A percentile compares a stretch with the other conserved stretches of the same genome.
These are phyloP conservation scores for Wickerhamomyces canadensis DNA, from an alignment of 805 yeast species.

Conservation along the genomic window DNA sequence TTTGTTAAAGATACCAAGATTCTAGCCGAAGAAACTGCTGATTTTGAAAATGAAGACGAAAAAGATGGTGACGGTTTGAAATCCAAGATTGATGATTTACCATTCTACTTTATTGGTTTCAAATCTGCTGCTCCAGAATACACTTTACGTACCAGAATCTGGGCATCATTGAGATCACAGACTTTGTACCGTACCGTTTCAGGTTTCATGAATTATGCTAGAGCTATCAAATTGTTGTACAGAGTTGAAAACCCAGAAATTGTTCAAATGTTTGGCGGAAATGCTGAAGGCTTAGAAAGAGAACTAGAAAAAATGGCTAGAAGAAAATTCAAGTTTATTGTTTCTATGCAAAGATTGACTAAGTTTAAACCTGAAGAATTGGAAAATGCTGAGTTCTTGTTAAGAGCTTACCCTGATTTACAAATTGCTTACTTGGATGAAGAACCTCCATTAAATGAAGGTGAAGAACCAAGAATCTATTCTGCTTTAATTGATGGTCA, in stretches of 20 bases:
- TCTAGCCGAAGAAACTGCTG: slow-evolving; percentile 90
- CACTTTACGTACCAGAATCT: slow-evolving; percentile 91
- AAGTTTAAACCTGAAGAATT: slow-evolving; percentile 68
- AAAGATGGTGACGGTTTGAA: slow-evolving; percentile 68
- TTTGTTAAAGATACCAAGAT: slow-evolving; percentile 95
- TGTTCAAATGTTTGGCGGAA: slow-evolving; percentile 98
- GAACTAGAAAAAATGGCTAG: slow-evolving; percentile 89
- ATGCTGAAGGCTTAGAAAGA: slow-evolving; percentile 92
- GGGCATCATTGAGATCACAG: slow-evolving; percentile 98
- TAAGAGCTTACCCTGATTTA: slow-evolving; percentile 79
- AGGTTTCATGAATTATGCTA: slow-evolving; percentile 97
- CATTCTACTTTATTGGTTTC: slow-evolving; percentile 95
- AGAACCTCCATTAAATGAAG: slow-evolving; percentile 71
- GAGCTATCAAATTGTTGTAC: slow-evolving; percentile 89
- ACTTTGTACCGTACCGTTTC: slow-evolving; percentile 95
- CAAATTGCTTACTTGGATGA: slow-evolving; percentile 93
- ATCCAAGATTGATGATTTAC: slow-evolving; percentile 83
- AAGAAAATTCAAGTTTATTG: slow-evolving; percentile 75
- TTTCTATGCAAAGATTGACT: slow-evolving; percentile 81
- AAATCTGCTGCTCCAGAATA: slow-evolving; percentile 97
- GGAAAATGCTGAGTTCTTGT: slow-evolving; percentile 74
- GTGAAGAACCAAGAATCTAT: slow-evolving; percentile 66
- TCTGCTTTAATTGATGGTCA: slow-evolving; percentile 80
- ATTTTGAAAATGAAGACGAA: slow-evolving; percentile 45
- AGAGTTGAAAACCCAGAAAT: slow-evolving; percentile 94